A percentile compares a stretch with the other conserved stretches of the same genome.
Evolutionary conservation across 176 grass and related monocot genomes (phyloP).

Genomic region (Chrysopogon serrulatus): DNA sequence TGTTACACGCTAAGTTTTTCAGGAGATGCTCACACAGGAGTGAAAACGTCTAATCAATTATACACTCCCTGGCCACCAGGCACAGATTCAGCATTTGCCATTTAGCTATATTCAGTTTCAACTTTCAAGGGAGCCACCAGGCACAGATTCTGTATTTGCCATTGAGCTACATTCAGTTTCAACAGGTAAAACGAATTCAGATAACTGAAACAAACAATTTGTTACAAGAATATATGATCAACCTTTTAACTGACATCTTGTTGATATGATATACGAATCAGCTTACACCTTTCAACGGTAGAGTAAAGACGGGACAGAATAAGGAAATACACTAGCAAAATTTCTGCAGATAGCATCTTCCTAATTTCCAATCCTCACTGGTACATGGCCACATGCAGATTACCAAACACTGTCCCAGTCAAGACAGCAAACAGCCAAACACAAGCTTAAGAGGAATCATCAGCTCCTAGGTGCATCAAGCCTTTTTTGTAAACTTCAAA

Average conservation of each 20-base stretch:
- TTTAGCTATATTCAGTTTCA: too few relatives aligned
- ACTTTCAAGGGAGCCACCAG: too few relatives aligned
- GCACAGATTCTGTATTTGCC: too few relatives aligned
- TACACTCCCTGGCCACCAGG: background rate
- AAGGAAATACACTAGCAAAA: background rate
- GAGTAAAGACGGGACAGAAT: background rate
- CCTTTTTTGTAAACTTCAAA: constrained; percentile 82
- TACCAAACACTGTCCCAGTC: constrained; percentile 15
- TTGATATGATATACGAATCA: background rate
- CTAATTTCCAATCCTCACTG: background rate
- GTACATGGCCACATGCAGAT: background rate
- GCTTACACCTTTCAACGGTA: background rate
- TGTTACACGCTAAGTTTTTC: too few relatives aligned
- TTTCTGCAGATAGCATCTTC: background rate
- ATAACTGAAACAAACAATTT: too few relatives aligned
- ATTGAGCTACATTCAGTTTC: too few relatives aligned
- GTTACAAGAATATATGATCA: background rate
- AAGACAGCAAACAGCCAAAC: constrained; percentile 19
- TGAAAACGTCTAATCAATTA: too few relatives aligned
- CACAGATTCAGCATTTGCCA: background rate
- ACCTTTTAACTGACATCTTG: background rate
- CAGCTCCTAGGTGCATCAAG: constrained; percentile 33
- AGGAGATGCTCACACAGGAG: too few relatives aligned
- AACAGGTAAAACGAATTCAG: too few relatives aligned
- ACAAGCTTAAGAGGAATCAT: constrained; percentile 47